These are phyloP conservation scores for Gelatoporia subvermispora DNA, from an alignment of 768 basidiomycete species.

Conservation along the genomic window DNA sequence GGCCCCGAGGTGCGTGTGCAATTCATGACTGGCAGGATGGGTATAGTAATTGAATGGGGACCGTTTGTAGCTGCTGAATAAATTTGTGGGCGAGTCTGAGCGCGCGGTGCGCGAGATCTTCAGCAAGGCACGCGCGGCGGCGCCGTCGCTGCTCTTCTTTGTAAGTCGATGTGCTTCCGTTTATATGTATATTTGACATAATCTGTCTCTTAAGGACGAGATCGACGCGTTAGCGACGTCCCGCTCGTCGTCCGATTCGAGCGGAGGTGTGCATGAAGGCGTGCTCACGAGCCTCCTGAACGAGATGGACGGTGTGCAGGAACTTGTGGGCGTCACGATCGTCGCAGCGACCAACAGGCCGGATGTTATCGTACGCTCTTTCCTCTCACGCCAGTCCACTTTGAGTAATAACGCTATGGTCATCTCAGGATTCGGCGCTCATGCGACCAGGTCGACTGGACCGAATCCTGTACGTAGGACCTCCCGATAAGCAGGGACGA, in stretches of 20 bases:
- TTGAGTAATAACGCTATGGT: too few relatives aligned
- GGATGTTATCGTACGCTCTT: slow-evolving; percentile 73
- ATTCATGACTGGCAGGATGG: neutral
- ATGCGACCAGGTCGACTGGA: slow-evolving; percentile 95
- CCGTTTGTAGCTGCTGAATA: slow-evolving; percentile 75
- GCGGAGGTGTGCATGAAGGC: slow-evolving; percentile 68
- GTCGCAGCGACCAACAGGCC: slow-evolving; percentile 96
- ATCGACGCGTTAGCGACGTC: slow-evolving; percentile 90
- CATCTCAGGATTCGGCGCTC: slow-evolving; percentile 78
- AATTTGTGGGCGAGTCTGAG: slow-evolving; percentile 97
- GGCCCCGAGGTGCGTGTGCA: slow-evolving; percentile 80
- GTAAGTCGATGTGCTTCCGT: slow-evolving; percentile 42
- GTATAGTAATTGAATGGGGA: slow-evolving; percentile 1
- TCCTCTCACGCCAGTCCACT: neutral
- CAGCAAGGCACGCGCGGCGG: slow-evolving; percentile 87
- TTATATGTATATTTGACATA: neutral
- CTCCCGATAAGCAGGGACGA: slow-evolving; percentile 75
- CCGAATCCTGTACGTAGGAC: slow-evolving; percentile 90
- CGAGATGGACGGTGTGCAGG: slow-evolving; percentile 98
- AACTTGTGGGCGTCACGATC: slow-evolving; percentile 89
- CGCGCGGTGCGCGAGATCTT: slow-evolving; percentile 93
- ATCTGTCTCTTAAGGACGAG: slow-evolving; percentile 67
- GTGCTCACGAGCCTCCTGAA: slow-evolving; percentile 91
- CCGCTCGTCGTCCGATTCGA: slow-evolving; percentile 50
- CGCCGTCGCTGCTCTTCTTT: slow-evolving; percentile 96